Percentiles rank a stretch among this genome's conserved stretches.
phyloP scores from a whole-genome alignment of 176 grass and related monocot species.

The Ensete glaucum region DNA sequence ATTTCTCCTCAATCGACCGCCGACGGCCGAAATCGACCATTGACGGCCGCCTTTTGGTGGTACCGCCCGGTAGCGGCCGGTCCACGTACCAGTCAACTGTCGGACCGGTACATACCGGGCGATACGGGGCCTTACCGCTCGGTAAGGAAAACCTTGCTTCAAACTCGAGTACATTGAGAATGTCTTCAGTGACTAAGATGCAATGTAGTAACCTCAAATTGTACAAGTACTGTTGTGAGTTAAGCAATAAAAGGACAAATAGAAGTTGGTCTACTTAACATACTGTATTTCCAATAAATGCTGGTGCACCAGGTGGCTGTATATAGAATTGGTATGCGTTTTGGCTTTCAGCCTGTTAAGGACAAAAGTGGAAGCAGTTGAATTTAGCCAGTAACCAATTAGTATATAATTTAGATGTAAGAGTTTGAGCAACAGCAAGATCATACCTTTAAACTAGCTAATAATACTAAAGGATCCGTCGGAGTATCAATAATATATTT shows the following conservation, averaged over 20 bases:
- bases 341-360: slow-evolving; percentile 64
- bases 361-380: slow-evolving; percentile 5
- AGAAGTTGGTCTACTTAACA: slow-evolving; percentile 9
- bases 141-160: no score
- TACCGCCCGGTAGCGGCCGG: no score
- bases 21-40: no score
- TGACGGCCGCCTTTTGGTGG: no score
- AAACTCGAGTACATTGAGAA: no score
- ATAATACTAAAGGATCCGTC: slow-evolving; percentile 64
- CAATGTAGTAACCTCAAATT: no score
- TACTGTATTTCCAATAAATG: slow-evolving; percentile 97
- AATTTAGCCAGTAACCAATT: slow-evolving; percentile 7
- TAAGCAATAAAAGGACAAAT: background rate
- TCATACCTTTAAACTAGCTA: slow-evolving; percentile 57
- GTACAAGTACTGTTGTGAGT: no score
- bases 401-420: slow-evolving; percentile 1
- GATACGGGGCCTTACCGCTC: no score
- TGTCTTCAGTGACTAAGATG: no score
- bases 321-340: slow-evolving; percentile 94
- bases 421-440: background rate
- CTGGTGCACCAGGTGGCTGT: slow-evolving; percentile 65
- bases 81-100: no score
- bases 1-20: no score
- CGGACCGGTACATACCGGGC: no score
- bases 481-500: slow-evolving; percentile 71